These are phyloP conservation scores for Vaccinium corymbosum DNA, from an alignment of 148 eudicot species.

Conservation along the genomic window DNA sequence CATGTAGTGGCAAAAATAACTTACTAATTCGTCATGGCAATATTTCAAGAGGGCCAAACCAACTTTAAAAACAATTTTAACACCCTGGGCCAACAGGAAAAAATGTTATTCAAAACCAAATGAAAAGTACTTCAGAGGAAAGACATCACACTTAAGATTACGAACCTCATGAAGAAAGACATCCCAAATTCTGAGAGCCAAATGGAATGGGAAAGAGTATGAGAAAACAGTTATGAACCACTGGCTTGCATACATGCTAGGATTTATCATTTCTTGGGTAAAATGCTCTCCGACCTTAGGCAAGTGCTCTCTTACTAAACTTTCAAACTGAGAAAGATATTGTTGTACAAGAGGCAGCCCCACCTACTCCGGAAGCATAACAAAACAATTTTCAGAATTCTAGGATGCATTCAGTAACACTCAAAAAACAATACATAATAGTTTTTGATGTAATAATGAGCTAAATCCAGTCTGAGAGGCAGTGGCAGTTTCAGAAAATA, in stretches of 20 bases:
- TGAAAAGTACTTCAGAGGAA: background rate
- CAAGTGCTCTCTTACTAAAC: conserved; percentile 67
- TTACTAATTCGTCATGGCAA: conserved; percentile 91
- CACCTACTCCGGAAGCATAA: conserved; percentile 46
- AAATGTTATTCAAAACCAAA: conserved; percentile 10
- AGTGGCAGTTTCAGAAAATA: background rate
- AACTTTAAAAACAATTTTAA: conserved; percentile 82
- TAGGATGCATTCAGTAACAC: background rate
- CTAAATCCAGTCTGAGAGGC: background rate
- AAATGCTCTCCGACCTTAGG: conserved; percentile 98
- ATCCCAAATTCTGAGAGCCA: conserved; percentile 96
- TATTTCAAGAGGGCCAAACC: conserved; percentile 86
- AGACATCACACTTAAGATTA: conserved; percentile 9
- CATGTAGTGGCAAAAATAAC: conserved; percentile 14
- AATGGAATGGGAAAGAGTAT: conserved; percentile 91
- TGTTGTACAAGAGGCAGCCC: conserved; percentile 98
- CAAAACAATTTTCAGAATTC: background rate
- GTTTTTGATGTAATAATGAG: background rate
- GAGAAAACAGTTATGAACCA: conserved; percentile 98
- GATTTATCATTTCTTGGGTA: conserved; percentile 83
- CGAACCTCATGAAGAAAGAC: conserved; percentile 91
- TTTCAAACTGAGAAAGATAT: conserved; percentile 87
- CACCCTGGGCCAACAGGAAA: conserved; percentile 50
- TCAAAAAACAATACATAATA: background rate
- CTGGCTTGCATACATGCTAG: conserved; percentile 99